A percentile compares a stretch with the other conserved stretches of the same genome.
phyloP scores from a whole-genome alignment of 176 grass and related monocot genomes.

The Oryza australiensis region DNA sequence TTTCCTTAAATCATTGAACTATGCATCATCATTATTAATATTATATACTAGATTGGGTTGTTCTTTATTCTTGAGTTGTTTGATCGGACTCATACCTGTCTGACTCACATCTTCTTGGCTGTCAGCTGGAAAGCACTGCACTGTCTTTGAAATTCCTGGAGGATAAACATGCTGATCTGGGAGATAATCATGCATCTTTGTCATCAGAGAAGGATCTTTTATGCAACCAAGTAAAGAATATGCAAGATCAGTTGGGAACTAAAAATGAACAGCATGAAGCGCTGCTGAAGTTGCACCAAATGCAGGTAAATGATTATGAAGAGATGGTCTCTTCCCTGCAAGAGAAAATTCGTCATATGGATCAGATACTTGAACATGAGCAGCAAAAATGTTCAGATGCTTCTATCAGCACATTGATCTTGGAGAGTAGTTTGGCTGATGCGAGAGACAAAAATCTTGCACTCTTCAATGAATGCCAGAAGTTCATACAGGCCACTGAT shows the following conservation, averaged over 20 bases:
- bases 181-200: constrained; percentile 38
- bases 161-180: constrained; percentile 40
- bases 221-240: constrained; percentile 44
- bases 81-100: neutral
- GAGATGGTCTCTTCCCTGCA: constrained; percentile 49
- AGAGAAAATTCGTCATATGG: constrained; percentile 44
- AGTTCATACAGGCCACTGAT: constrained; percentile 42
- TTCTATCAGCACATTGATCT: constrained; percentile 52
- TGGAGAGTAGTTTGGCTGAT: constrained; percentile 61
- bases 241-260: constrained; percentile 55
- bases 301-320: constrained; percentile 40
- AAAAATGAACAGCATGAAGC: constrained; percentile 54
- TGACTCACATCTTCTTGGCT: constrained; percentile 22
- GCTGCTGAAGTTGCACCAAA: constrained; percentile 45
- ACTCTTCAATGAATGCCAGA: constrained; percentile 48
- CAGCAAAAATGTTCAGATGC: constrained; percentile 40
- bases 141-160: constrained; percentile 53
- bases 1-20: neutral
- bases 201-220: constrained; percentile 49
- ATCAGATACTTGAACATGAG: constrained; percentile 50
- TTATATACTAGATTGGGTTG: neutral
- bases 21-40: neutral
- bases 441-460: constrained; percentile 43
- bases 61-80: constrained; percentile 12
- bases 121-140: constrained; percentile 46